A percentile compares a stretch with the other conserved stretches of the same genome.
Evolutionary conservation across 2,329 filamentous ascomycete species (phyloP).

Genomic region (Achaetomium macrosporum): DNA sequence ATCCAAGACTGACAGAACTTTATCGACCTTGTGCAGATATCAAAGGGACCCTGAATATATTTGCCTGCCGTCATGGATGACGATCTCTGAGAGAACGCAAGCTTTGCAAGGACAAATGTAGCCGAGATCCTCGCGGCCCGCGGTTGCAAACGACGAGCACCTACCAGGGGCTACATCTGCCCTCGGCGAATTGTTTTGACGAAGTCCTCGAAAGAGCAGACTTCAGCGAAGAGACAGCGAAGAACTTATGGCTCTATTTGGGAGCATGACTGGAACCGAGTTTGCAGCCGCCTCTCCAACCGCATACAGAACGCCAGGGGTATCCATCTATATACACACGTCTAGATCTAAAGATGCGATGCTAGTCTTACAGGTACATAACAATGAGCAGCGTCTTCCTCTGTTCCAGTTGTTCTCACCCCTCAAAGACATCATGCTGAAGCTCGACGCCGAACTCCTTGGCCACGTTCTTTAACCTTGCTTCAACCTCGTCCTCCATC

Average conservation of each 20-base stretch:
- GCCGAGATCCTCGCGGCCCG: too few relatives aligned
- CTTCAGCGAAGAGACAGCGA: not conserved
- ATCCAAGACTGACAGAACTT: too few relatives aligned
- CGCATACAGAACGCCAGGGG: not conserved
- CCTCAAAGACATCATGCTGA: constrained; percentile 83
- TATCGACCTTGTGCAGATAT: too few relatives aligned
- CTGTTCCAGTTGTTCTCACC: constrained; percentile 39
- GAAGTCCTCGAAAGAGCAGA: too few relatives aligned
- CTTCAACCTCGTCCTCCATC: constrained; percentile 93
- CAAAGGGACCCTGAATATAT: too few relatives aligned
- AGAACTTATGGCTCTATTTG: not conserved
- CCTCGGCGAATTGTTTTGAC: too few relatives aligned
- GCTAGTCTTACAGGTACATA: not conserved
- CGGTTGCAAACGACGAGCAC: too few relatives aligned
- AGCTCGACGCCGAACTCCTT: constrained; percentile 89
- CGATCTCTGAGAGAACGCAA: too few relatives aligned
- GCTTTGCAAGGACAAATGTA: too few relatives aligned
- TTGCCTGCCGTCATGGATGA: too few relatives aligned
- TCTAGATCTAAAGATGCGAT: constrained; percentile 9
- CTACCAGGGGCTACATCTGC: too few relatives aligned
- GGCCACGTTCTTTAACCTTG: constrained; percentile 78
- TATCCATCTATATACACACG: constrained; percentile 6
- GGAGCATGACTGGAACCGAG: not conserved
- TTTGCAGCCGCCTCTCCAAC: not conserved
- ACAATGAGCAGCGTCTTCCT: not conserved